Percentiles rank a stretch among this genome's conserved stretches.
Evolutionary conservation across 768 basidiomycete species (phyloP).

Genomic region (Panaeolus papilionaceus): DNA sequence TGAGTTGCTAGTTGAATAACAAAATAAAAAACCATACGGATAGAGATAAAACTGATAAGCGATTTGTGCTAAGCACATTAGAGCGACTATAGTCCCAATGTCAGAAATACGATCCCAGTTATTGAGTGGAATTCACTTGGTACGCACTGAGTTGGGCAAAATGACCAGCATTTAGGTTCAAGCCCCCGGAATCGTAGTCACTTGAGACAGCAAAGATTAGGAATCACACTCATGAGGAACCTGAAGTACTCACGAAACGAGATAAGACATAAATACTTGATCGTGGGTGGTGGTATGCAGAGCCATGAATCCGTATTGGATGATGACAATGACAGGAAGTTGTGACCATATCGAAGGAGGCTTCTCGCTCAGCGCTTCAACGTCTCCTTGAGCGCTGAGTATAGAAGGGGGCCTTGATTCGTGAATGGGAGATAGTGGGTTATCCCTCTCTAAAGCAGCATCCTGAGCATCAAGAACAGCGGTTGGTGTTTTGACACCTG

Average conservation of each 20-base stretch:
- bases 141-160: constrained; percentile 87
- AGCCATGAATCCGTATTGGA: constrained; percentile 90
- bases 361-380: constrained; percentile 55
- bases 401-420: constrained; percentile 49
- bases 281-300: constrained; percentile 90
- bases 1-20: constrained; percentile 13
- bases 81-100: constrained; percentile 59
- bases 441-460: constrained; percentile 36
- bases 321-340: constrained; percentile 83
- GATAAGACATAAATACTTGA: constrained; percentile 90
- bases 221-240: constrained; percentile 1
- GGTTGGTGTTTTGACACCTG: constrained; percentile 80
- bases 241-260: constrained; percentile 72
- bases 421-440: constrained; percentile 56
- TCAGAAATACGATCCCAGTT: constrained; percentile 10
- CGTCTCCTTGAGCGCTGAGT: constrained; percentile 27
- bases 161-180: constrained; percentile 89
- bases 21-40: constrained; percentile 62
- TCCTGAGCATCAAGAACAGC: constrained; percentile 79
- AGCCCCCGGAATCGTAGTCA: constrained; percentile 83
- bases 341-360: constrained; percentile 72
- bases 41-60: constrained; percentile 91
- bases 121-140: not conserved
- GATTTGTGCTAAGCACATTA: constrained; percentile 96
- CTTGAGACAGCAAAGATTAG: constrained; percentile 43